Percentiles rank a stretch among this genome's conserved stretches.
These are phyloP conservation scores for Corchorus olitorius DNA, from an alignment of 345 rosid species.

Conservation along the genomic window DNA sequence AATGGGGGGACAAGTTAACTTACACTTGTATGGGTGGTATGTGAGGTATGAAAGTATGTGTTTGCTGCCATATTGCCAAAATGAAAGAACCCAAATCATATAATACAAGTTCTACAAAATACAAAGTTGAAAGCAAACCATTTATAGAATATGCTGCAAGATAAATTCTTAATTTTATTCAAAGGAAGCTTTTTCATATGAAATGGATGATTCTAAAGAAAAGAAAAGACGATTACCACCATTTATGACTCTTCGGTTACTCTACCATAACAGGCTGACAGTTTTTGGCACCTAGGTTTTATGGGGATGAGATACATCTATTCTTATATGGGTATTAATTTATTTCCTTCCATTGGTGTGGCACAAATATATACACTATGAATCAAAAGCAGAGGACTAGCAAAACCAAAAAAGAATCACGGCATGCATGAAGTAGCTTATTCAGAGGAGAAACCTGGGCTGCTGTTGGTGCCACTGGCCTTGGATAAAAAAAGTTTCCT, in stretches of 20 bases:
- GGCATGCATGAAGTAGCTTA: conserved; percentile 13
- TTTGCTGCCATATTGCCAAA: neutral
- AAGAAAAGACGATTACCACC: neutral
- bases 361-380: neutral
- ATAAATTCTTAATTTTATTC: neutral
- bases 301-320: neutral
- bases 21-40: neutral
- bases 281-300: neutral
- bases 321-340: neutral
- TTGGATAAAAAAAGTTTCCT: conserved; percentile 83
- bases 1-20: conserved; percentile 1
- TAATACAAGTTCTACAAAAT: neutral
- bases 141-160: neutral
- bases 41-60: no score
- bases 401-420: conserved; percentile 8
- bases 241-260: neutral
- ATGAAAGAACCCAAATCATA: neutral
- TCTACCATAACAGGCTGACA: neutral
- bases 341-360: neutral
- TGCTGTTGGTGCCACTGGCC: conserved; percentile 96
- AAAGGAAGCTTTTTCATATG: neutral
- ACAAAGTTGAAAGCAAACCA: conserved; percentile 14
- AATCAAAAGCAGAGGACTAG: neutral
- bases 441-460: conserved; percentile 68
- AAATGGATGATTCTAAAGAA: neutral